phyloP scores from a whole-genome alignment of 116 monocot species.

The Zostera marina region DNA sequence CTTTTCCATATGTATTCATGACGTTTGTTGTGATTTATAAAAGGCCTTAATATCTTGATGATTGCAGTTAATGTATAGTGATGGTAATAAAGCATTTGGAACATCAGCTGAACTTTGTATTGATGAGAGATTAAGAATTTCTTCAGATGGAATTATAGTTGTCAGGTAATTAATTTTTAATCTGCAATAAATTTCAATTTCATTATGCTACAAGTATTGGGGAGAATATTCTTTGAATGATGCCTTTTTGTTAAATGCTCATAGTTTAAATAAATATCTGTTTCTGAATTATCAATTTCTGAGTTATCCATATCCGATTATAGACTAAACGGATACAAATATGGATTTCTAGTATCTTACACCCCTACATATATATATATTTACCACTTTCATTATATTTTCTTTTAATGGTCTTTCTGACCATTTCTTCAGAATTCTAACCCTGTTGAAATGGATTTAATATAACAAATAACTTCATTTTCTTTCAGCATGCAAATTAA shows the following conservation, averaged over 20 bases:
- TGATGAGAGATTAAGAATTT: slow-evolving; percentile 88
- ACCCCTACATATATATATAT: neutral
- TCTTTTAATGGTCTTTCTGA: neutral
- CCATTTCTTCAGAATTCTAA: neutral
- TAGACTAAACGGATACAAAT: too few species aligned
- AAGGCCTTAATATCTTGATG: neutral
- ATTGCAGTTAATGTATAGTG: slow-evolving; percentile 88
- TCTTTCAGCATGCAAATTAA: slow-evolving; percentile 74
- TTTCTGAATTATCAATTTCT: too few species aligned
- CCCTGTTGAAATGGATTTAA: neutral
- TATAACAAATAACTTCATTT: neutral
- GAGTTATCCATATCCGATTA: too few species aligned
- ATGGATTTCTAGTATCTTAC: too few species aligned
- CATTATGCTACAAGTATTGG: neutral
- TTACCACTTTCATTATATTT: neutral
- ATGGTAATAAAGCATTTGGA: slow-evolving; percentile 97
- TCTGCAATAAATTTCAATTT: neutral
- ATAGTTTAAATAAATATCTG: too few species aligned
- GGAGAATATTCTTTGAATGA: neutral
- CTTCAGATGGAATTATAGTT: slow-evolving; percentile 86
- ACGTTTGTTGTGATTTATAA: neutral
- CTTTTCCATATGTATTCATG: neutral
- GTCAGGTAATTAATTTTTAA: slow-evolving; percentile 48
- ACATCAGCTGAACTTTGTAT: slow-evolving; percentile 78
- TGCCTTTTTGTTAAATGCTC: too few species aligned